Percentiles rank a stretch among this genome's conserved stretches.
Evolutionary conservation across 306 rosid species (phyloP).

Genomic region (Parietaria judaica): DNA sequence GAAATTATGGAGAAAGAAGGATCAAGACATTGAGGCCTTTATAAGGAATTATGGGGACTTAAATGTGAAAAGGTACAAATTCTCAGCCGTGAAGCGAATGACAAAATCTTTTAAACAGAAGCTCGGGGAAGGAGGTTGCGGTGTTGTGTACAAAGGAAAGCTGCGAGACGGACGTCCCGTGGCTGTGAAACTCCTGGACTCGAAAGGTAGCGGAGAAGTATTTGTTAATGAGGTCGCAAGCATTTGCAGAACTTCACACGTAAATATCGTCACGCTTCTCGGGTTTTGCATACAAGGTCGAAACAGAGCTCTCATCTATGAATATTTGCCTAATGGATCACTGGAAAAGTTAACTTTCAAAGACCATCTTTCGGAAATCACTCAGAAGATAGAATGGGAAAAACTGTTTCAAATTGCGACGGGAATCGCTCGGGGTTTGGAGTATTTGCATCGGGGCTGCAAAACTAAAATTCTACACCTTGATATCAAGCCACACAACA

Average conservation of each 20-base stretch:
- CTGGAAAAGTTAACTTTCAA: slow-evolving; percentile 35
- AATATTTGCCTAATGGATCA: slow-evolving; percentile 43
- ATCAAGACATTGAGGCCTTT: slow-evolving; percentile 26
- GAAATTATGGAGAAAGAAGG: not conserved
- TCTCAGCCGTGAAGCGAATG: slow-evolving; percentile 28
- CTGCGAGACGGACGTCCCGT: slow-evolving; percentile 2
- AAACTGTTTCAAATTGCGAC: slow-evolving; percentile 14
- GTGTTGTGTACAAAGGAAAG: slow-evolving; percentile 33
- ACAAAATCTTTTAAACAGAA: slow-evolving; percentile 30
- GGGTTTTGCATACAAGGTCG: slow-evolving; percentile 34
- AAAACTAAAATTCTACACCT: slow-evolving; percentile 35
- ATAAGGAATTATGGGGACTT: slow-evolving; percentile 20
- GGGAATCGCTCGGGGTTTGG: slow-evolving; percentile 37
- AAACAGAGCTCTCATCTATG: slow-evolving; percentile 37
- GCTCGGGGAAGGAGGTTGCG: slow-evolving; percentile 45
- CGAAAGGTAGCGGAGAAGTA: slow-evolving; percentile 27
- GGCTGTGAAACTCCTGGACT: slow-evolving; percentile 35
- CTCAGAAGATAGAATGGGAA: slow-evolving; percentile 25
- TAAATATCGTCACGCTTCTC: slow-evolving; percentile 30
- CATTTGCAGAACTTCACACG: slow-evolving; percentile 44
- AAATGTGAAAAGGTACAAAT: slow-evolving; percentile 25
- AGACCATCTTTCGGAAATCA: not conserved
- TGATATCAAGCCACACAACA: slow-evolving; percentile 39
- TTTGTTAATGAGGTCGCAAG: slow-evolving; percentile 40
- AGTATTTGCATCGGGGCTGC: slow-evolving; percentile 40